Evolutionary conservation across 805 yeast species (phyloP), one percentile per base, ranked within the genome.

Genomic region (Tetrapisispora pingtungensis): DNA sequence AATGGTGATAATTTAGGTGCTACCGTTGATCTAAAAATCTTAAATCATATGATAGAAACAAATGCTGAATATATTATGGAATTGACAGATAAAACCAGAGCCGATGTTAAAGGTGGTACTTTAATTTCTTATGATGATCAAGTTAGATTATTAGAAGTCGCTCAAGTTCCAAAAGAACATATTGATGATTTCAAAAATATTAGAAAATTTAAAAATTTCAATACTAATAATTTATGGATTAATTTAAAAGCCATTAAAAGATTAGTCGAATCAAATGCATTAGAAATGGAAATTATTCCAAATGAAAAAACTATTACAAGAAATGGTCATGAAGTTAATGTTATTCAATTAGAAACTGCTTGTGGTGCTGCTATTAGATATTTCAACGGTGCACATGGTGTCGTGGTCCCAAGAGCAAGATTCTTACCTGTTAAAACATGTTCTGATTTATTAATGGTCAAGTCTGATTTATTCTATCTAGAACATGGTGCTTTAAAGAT

Each of bases 61-160:
- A 81, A 81, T 46, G 80, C 96, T 45, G 97, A 93, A 71, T 93
- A 90, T 68, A 80, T 93, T 55, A 93, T 93, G 98, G 98, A 93
- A 71, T 79, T 93, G 66, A 93, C 98, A 44, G 96, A 90, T 71
- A 93, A 93, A 74, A 93, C 98, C 42, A 82, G 97, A 68, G 98
- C 98, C 31, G 98, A 93, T 67, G 98, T 93, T 61, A 93, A 93
- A 71, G 98, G 98, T 73, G 98, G 97, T 73, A 93, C 97, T 54
- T 78, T 93, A 67, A 89, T 93, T 66, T 87, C 87, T 69, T 93
- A 93, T 68, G 90, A 87, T 55, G 97, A 97, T 51, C 80, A 83
- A 62, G 95, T 93, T 48, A 80, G 96, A 68, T 77, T 93, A 62
- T 77, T 93, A 58, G 97, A 93, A 70, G 90, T 93, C 57, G 62